These are phyloP conservation scores for Juglanconis juglandina DNA, from an alignment of 2,329 filamentous ascomycete species.

Conservation along the genomic window DNA sequence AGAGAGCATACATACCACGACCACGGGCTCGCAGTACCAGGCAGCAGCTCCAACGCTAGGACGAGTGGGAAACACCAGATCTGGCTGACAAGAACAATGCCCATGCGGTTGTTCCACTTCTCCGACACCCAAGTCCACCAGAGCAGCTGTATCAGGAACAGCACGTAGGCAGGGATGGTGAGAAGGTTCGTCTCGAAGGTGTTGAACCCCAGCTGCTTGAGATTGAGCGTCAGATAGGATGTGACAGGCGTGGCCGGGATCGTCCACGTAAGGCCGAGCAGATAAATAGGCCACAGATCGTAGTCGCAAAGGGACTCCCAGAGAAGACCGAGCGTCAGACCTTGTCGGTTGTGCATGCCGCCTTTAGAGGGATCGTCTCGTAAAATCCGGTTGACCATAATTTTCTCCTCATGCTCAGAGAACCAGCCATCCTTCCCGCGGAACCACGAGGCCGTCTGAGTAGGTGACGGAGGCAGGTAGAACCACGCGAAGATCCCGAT, in stretches of 20 bases:
- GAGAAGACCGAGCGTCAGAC: conserved; percentile 15
- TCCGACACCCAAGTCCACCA: conserved; percentile 46
- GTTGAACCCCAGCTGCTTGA: conserved; percentile 17
- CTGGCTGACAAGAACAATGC: conserved; percentile 39
- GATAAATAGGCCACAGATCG: conserved; percentile 20
- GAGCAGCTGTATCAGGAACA: conserved; percentile 45
- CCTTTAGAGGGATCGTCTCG: conserved; percentile 24
- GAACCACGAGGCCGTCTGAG: conserved; percentile 54
- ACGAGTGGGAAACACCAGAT: conserved; percentile 53
- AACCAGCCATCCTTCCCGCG: conserved; percentile 58
- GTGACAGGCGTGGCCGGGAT: conserved; percentile 29
- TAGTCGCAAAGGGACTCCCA: conserved; percentile 20
- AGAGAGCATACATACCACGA: conserved; percentile 42
- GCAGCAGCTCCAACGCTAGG: conserved; percentile 41
- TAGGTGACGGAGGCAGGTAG: conserved; percentile 54
- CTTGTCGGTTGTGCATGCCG: conserved; percentile 27
- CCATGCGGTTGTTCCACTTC: conserved; percentile 39
- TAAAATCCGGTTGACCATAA: conserved; percentile 57
- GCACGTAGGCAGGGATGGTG: conserved; percentile 33
- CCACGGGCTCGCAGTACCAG: conserved; percentile 36
- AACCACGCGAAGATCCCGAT: conserved; percentile 39
- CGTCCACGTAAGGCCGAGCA: conserved; percentile 34
- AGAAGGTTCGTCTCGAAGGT: conserved; percentile 24
- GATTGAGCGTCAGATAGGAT: conserved; percentile 18
- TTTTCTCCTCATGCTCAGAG: conserved; percentile 56